Evolutionary conservation across 805 yeast genomes (phyloP).

Genomic region (Starmera pachycereana): DNA sequence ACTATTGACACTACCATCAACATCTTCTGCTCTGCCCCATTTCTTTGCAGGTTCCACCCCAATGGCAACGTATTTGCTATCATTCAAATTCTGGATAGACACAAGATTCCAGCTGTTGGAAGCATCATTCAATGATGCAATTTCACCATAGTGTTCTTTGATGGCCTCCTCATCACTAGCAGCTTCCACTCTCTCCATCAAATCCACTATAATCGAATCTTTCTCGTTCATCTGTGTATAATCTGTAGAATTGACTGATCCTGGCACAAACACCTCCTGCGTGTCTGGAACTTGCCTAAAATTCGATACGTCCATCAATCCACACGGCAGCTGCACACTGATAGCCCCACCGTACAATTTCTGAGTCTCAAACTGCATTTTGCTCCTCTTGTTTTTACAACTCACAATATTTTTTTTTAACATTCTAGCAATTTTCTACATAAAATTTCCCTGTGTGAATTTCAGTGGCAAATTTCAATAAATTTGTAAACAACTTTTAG

Average conservation of each 20-base stretch:
- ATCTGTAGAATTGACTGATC: conserved; percentile 20
- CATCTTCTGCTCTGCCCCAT: conserved; percentile 35
- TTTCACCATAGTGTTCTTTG: conserved; percentile 44
- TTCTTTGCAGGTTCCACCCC: conserved; percentile 36
- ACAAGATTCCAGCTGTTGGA: conserved; percentile 21
- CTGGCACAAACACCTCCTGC: conserved; percentile 77
- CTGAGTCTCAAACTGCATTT: conserved; percentile 2
- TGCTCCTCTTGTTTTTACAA: conserved; percentile 1
- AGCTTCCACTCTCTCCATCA: conserved; percentile 41
- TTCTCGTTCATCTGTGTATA: conserved; percentile 29
- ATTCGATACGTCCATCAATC: conserved; percentile 64
- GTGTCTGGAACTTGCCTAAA: conserved; percentile 84
- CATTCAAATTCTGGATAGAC: conserved; percentile 12
- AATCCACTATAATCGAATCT: conserved; percentile 53
- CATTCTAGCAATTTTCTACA: too few species aligned
- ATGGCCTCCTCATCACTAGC: conserved; percentile 32
- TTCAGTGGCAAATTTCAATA: too few species aligned
- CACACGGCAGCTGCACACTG: conserved; percentile 42
- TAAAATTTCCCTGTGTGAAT: too few species aligned
- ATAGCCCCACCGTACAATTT: conserved; percentile 81
- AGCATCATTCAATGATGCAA: conserved; percentile 33
- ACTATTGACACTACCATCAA: conserved; percentile 4
- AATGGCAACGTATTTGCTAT: conserved; percentile 22
- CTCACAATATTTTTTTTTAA: too few species aligned
- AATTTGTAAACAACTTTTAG: too few species aligned